Evolutionary conservation across 1,139 yeast species (phyloP).

Genomic region (Groenewaldozyma auringiensis): DNA sequence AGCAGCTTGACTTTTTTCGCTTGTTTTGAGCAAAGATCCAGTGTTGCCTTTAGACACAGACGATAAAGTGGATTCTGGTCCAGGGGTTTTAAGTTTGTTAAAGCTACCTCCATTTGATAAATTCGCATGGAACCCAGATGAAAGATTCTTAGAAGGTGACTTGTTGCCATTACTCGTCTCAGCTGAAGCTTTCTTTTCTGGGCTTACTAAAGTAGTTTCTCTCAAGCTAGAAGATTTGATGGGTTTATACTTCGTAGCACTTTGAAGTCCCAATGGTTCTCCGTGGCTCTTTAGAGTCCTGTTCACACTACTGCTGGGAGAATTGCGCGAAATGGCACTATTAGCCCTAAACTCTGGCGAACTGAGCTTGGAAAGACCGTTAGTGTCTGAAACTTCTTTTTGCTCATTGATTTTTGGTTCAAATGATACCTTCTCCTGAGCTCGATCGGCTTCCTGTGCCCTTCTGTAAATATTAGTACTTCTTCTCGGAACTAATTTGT

Average conservation of each 20-base stretch:
- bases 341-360: too few relatives aligned
- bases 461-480: not conserved
- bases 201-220: slow-evolving; percentile 19
- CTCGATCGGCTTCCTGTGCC: not conserved
- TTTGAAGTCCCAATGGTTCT: not conserved
- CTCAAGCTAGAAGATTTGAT: slow-evolving; percentile 22
- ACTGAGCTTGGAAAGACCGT: not conserved
- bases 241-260: slow-evolving; percentile 22
- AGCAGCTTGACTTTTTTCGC: too few relatives aligned
- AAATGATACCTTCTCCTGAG: not conserved
- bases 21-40: too few relatives aligned
- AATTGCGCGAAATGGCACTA: too few relatives aligned
- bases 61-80: too few relatives aligned
- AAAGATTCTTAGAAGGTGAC: too few relatives aligned
- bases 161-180: not conserved
- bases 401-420: not conserved
- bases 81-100: too few relatives aligned
- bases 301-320: not conserved
- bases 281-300: not conserved
- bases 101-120: too few relatives aligned
- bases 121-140: too few relatives aligned
- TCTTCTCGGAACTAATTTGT: not conserved
- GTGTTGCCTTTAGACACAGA: too few relatives aligned
- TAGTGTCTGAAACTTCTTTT: not conserved
- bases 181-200: slow-evolving; percentile 8